Conservation (phyloP, 208 protist species). For the Kentomonas sorsogonicus region DNA sequence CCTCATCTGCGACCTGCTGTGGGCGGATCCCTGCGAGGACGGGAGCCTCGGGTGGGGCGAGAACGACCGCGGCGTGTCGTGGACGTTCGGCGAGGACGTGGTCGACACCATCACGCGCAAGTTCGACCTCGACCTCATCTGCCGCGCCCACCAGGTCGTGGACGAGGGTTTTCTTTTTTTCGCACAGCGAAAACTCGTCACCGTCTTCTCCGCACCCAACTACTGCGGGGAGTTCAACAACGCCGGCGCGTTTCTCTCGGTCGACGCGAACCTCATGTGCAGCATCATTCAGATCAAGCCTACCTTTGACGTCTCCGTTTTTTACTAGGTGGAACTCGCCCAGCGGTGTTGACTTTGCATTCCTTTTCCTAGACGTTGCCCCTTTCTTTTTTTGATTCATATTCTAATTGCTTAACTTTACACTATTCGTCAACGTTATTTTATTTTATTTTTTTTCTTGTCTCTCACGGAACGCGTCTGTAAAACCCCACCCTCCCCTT, state of each 20-base stretch:
- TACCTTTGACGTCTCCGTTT: slow-evolving; percentile 37
- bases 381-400: background rate
- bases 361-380: background rate
- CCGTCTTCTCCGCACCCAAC: slow-evolving; percentile 83
- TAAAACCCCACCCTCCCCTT: background rate
- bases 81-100: slow-evolving; percentile 74
- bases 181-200: slow-evolving; percentile 52
- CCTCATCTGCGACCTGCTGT: slow-evolving; percentile 99
- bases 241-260: slow-evolving; percentile 58
- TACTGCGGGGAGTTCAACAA: slow-evolving; percentile 83
- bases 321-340: slow-evolving; percentile 16
- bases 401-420: background rate
- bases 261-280: slow-evolving; percentile 87
- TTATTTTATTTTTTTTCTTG: slow-evolving; percentile 11
- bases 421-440: background rate
- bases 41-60: slow-evolving; percentile 41
- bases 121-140: slow-evolving; percentile 98
- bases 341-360: background rate
- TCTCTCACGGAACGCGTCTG: slow-evolving; percentile 6
- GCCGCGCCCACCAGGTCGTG: slow-evolving; percentile 92
- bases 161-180: slow-evolving; percentile 86
- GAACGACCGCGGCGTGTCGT: slow-evolving; percentile 75
- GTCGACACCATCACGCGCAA: slow-evolving; percentile 85
- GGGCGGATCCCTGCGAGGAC: slow-evolving; percentile 97
- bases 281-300: slow-evolving; percentile 45